phyloP scores from a whole-genome alignment of 2,329 filamentous ascomycete genomes.

The Diaporthe capsici region DNA sequence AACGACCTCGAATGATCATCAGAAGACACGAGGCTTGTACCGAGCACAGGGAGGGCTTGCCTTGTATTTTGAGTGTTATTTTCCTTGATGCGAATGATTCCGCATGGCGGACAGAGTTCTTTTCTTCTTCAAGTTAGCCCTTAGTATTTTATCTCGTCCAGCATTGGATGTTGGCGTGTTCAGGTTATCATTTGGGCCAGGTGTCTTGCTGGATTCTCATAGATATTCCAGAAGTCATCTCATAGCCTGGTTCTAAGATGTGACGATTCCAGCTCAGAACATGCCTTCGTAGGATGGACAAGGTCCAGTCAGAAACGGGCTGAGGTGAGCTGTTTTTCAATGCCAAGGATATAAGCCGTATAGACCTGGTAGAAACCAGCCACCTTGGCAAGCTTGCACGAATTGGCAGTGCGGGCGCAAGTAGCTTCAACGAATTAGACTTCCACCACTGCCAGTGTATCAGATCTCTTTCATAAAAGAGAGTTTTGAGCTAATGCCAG shows the following conservation, averaged over 20 bases:
- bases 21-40: not conserved
- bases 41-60: not conserved
- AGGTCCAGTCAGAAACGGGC: not conserved
- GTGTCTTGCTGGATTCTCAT: not conserved
- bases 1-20: not conserved
- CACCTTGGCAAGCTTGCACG: not conserved
- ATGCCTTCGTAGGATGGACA: not conserved
- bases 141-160: not conserved
- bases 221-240: not conserved
- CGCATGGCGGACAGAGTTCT: not conserved
- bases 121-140: not conserved
- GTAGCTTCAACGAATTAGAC: not conserved
- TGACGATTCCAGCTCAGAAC: not conserved
- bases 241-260: not conserved
- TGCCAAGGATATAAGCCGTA: not conserved
- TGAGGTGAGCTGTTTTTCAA: not conserved
- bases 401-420: not conserved
- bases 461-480: not conserved
- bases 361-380: not conserved
- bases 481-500: slow-evolving; percentile 13
- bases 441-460: not conserved
- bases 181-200: not conserved
- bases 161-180: not conserved
- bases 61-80: not conserved
- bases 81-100: not conserved